Base-by-base conservation (phyloP, 169 alveolate genomes). In the Toxoplasma gondii region DNA sequence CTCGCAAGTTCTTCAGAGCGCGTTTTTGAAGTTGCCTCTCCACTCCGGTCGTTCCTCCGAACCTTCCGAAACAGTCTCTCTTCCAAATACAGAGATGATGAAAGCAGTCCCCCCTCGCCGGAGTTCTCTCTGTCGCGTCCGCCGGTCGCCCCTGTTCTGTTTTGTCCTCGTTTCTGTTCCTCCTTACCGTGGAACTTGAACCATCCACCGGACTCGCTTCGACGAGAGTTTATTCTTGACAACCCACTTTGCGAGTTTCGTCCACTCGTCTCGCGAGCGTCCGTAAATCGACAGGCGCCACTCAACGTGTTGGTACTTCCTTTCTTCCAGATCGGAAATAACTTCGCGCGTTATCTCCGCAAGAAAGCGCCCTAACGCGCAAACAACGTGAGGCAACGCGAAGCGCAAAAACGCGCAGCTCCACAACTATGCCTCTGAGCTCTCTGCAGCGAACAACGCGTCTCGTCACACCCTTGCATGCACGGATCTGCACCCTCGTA, bases 211-310 rank as follows among this genome's bases (percentile, higher is more conserved):
- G n/a, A 91, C 94, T 16, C 94, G 39, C 19, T 88, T 90, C n/a
- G 94, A 87, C 39, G 41, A 54, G 27, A 91, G 95, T 22, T 96
- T 95, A 86, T 97, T 96, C n/a, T 95, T 95, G 45, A 96, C 96
- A 41, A 98, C 97, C 99, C 99, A 98, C 54, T 96, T 94, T 45
- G 99, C 98, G 70, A 98, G 96, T 86, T 96, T 97, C 54, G 95
- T 95, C 99, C 99, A 98, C 94, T 98, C 99, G 44, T 83, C 97
- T 80, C 88, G 69, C 83, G 96, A 96, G 91, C 97, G 97, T 27
- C 99, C 99, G 94, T 98, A 98, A 27, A 98, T 97, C 34, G 99
- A 97, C 64, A 98, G 95, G 53, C 99, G 96, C 99, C 99, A 98
- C 95, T 98, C 99, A 44, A 98, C 98, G 69, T 96, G 97, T 78